Evolutionary conservation across 108 stramenopile species (phyloP).

Genomic region (Seminavis robusta): DNA sequence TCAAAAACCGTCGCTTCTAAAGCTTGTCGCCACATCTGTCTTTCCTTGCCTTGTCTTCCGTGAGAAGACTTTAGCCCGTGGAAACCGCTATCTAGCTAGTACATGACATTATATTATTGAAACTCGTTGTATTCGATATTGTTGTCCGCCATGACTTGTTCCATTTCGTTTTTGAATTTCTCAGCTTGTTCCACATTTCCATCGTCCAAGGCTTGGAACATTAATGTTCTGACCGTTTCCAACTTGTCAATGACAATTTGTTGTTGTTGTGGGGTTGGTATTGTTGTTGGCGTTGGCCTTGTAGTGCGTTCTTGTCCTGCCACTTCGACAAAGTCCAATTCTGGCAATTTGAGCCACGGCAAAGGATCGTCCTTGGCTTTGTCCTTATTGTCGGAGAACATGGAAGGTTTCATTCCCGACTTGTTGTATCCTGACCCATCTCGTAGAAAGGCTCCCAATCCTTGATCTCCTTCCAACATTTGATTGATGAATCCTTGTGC

Average conservation of each 20-base stretch:
- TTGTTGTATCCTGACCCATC: constrained; percentile 60
- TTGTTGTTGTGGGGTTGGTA: not conserved
- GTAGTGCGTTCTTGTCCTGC: constrained; percentile 65
- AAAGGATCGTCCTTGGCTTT: constrained; percentile 44
- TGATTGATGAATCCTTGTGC: constrained; percentile 66
- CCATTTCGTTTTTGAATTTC: constrained; percentile 36
- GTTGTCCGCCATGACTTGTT: constrained; percentile 37
- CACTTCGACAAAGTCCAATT: constrained; percentile 76
- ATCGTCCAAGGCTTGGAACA: constrained; percentile 29
- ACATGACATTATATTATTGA: no score
- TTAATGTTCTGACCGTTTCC: constrained; percentile 29
- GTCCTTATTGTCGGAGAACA: constrained; percentile 9
- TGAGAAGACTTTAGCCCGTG: no score
- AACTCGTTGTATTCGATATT: constrained; percentile 49
- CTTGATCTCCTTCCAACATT: constrained; percentile 60
- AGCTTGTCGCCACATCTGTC: no score
- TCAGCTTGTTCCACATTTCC: constrained; percentile 47
- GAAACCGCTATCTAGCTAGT: no score
- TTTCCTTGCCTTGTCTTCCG: no score
- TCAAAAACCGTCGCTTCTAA: no score
- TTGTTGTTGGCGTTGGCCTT: not conserved
- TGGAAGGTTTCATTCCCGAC: constrained; percentile 38
- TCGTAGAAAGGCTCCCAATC: constrained; percentile 63
- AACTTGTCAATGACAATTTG: constrained; percentile 24
- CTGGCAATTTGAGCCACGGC: constrained; percentile 72